Conservation (phyloP, 345 rosid species). For the Conringia planisiliqua region DNA sequence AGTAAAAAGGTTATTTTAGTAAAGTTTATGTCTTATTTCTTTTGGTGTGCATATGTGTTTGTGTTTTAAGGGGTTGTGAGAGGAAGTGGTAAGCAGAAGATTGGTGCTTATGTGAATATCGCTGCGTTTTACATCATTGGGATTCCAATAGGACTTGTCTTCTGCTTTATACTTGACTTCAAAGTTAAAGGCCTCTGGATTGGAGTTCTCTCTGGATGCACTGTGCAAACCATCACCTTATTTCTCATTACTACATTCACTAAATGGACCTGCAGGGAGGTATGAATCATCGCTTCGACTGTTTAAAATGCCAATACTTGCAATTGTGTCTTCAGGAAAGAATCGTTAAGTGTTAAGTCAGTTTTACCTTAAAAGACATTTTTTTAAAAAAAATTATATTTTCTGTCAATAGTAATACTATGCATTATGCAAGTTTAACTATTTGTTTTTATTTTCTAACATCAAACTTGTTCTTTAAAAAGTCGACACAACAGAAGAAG, state of each 20-base stretch:
- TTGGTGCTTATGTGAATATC: constrained; percentile 11
- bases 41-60: background rate
- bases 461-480: too few relatives aligned
- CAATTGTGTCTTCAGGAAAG: too few relatives aligned
- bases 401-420: too few relatives aligned
- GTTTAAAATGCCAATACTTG: too few relatives aligned
- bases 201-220: constrained; percentile 4
- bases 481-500: too few relatives aligned
- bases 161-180: background rate
- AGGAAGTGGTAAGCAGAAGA: constrained; percentile 12
- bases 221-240: background rate
- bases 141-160: background rate
- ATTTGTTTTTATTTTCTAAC: too few relatives aligned
- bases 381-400: too few relatives aligned
- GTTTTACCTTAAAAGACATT: too few relatives aligned
- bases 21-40: background rate
- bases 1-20: background rate
- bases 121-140: constrained; percentile 8
- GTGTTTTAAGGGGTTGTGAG: constrained; percentile 9
- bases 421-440: too few relatives aligned
- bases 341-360: too few relatives aligned
- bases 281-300: background rate
- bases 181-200: constrained; percentile 10
- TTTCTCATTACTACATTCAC: background rate
- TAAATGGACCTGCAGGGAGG: background rate